Base-by-base conservation (phyloP, 192 early-diverging fungal genomes). In the Rhizophagus clarus region DNA sequence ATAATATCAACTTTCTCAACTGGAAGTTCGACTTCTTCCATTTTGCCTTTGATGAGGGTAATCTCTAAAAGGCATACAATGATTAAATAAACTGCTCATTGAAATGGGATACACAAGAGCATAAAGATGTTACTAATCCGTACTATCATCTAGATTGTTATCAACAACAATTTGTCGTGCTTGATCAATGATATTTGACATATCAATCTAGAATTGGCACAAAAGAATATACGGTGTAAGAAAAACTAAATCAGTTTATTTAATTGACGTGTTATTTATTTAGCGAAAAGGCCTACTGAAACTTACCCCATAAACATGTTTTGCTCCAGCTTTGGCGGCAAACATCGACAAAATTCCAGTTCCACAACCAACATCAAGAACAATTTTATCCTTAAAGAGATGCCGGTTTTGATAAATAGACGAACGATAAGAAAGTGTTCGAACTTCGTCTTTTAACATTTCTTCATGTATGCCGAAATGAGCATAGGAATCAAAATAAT, bases 401-500 rank as follows among this genome's bases (percentile, higher is more conserved):
- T 89, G 88, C 81, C 93, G 93, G 88, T 97, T 97, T 73, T 92
- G 83, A 87, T 95, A 95, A 31, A 95, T 91, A 71, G 92, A 94
- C 72, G 93, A 90, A 68, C 94, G 89, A 85, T 96, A 96, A 47
- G 88, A 88, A 68, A 94, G 90, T 17, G 95, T 96, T 32, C 94
- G 89, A 60, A 95, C 92, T 60, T 84, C 80, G 76, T 95, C 94
- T 82, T 97, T 96, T 64, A 97, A 83, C 96, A 97, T 97, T 73
- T 92, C 90, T 88, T 83, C 84, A 76, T 77, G 72, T 86, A 83
- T 89, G 91, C 95, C 95, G 88, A 97, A 98, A 91, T 98, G 97
- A 60, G 98, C 96, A 89, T 98, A 99, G 66, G 97, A 98, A 89
- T 99, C 98, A 90, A 99, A 99, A 94, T 99, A 99, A 87, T 98